A percentile compares a stretch with the other conserved stretches of the same genome.
phyloP scores from a whole-genome alignment of 495 filamentous ascomycete species.

The Gamarada debralockiae region DNA sequence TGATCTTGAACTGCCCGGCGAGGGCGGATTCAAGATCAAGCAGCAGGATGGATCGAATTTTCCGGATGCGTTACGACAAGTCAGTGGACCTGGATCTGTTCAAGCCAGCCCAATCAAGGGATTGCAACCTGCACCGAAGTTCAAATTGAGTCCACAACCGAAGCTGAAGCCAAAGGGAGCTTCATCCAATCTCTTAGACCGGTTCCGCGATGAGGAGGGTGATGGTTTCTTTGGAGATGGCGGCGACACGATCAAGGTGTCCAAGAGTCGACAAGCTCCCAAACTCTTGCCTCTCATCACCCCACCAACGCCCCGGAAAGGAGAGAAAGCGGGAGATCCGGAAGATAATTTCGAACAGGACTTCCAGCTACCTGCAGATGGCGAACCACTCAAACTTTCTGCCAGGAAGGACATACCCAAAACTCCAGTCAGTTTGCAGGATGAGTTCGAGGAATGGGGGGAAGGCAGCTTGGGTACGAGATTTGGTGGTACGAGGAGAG shows the following conservation, averaged over 20 bases:
- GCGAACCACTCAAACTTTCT: slow-evolving; percentile 55
- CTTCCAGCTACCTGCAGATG: slow-evolving; percentile 64
- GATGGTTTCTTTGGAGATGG: slow-evolving; percentile 60
- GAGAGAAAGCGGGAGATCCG: slow-evolving; percentile 29
- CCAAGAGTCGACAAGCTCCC: slow-evolving; percentile 51
- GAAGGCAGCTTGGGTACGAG: slow-evolving; percentile 89
- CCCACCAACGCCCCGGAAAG: slow-evolving; percentile 48
- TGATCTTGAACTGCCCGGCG: slow-evolving; percentile 71
- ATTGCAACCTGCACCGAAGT: slow-evolving; percentile 22
- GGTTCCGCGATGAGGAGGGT: slow-evolving; percentile 56
- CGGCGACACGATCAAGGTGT: slow-evolving; percentile 61
- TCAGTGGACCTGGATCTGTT: slow-evolving; percentile 42
- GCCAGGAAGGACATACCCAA: slow-evolving; percentile 53
- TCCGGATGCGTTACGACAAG: slow-evolving; percentile 63
- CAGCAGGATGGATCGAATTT: slow-evolving; percentile 54
- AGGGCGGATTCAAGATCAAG: slow-evolving; percentile 60
- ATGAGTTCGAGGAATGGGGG: slow-evolving; percentile 89
- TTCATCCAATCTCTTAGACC: slow-evolving; percentile 41
- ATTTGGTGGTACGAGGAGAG: slow-evolving; percentile 77
- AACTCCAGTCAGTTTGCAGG: slow-evolving; percentile 54
- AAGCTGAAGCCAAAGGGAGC: slow-evolving; percentile 20
- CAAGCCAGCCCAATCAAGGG: slow-evolving; percentile 37
- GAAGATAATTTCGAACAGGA: slow-evolving; percentile 74
- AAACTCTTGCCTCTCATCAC: slow-evolving; percentile 53
- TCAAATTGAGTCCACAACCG: slow-evolving; percentile 19